phyloP scores from a whole-genome alignment of 1,284 basidiomycete species.

The Volvariella surrecta region DNA sequence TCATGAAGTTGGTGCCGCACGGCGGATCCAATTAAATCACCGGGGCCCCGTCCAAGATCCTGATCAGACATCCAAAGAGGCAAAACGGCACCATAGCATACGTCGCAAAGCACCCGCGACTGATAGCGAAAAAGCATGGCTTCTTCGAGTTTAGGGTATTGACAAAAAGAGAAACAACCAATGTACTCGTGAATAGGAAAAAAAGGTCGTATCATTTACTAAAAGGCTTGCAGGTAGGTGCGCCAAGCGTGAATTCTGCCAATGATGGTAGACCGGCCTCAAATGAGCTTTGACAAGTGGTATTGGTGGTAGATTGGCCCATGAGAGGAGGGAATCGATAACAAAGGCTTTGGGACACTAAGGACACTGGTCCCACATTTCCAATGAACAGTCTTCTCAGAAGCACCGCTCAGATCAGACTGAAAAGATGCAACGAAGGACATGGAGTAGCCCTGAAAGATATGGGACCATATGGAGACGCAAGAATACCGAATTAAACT shows the following conservation, averaged over 20 bases:
- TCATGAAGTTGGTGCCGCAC: too few species aligned
- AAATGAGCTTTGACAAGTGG: constrained; percentile 44
- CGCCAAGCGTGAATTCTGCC: constrained; percentile 50
- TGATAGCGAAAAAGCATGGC: background rate
- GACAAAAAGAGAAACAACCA: background rate
- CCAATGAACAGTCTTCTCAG: background rate
- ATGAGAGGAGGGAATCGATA: constrained; percentile 48
- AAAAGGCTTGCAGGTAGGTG: constrained; percentile 41
- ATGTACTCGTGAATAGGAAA: background rate
- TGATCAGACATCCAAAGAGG: too few species aligned
- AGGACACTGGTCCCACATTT: constrained; percentile 28
- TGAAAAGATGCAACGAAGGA: too few species aligned
- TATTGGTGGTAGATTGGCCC: constrained; percentile 48
- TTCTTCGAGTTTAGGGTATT: background rate
- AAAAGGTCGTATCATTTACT: constrained; percentile 20
- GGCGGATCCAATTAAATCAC: too few species aligned
- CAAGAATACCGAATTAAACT: too few species aligned
- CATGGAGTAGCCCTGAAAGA: too few species aligned
- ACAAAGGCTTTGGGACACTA: constrained; percentile 56
- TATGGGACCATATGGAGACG: too few species aligned
- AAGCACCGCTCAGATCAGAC: too few species aligned
- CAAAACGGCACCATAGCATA: background rate
- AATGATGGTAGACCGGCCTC: constrained; percentile 44
- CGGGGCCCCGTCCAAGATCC: too few species aligned
- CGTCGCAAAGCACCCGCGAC: background rate